Percentiles rank a stretch among this genome's conserved stretches.
These are phyloP conservation scores for Terfezia claveryi DNA, from an alignment of 495 filamentous ascomycete species.

Conservation along the genomic window DNA sequence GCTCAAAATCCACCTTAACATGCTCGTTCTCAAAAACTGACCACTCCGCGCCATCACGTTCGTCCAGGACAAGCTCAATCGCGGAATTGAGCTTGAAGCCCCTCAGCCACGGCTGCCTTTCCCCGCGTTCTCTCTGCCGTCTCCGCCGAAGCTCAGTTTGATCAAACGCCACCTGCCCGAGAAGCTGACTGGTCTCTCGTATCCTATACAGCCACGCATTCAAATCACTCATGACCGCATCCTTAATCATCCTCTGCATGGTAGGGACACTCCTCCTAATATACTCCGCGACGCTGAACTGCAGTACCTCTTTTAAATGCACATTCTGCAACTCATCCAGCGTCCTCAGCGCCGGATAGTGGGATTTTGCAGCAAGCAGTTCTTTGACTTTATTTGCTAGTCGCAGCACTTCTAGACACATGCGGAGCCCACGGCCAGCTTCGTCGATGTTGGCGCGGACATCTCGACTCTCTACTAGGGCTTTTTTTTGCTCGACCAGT, in stretches of 20 bases:
- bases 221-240: conserved; percentile 88
- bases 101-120: conserved; percentile 44
- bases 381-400: conserved; percentile 91
- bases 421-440: conserved; percentile 65
- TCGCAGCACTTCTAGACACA: conserved; percentile 77
- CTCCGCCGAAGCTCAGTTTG: conserved; percentile 73
- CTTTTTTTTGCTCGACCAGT: conserved; percentile 83
- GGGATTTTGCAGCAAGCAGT: conserved; percentile 68
- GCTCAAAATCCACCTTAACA: conserved; percentile 79
- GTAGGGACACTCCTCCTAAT: conserved; percentile 88
- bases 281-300: conserved; percentile 87
- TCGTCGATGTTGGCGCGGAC: conserved; percentile 95
- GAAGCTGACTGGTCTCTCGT: conserved; percentile 78
- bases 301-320: conserved; percentile 73
- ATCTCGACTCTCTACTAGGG: conserved; percentile 67
- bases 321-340: conserved; percentile 93
- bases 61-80: conserved; percentile 85
- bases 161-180: conserved; percentile 93
- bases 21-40: conserved; percentile 88
- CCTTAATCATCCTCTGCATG: conserved; percentile 78
- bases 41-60: conserved; percentile 57
- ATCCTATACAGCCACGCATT: conserved; percentile 97
- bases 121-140: conserved; percentile 58
- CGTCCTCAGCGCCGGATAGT: conserved; percentile 83
- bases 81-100: conserved; percentile 87